These are phyloP conservation scores for Metschnikowia peoriensis DNA, from an alignment of 805 yeast genomes.

Conservation along the genomic window DNA sequence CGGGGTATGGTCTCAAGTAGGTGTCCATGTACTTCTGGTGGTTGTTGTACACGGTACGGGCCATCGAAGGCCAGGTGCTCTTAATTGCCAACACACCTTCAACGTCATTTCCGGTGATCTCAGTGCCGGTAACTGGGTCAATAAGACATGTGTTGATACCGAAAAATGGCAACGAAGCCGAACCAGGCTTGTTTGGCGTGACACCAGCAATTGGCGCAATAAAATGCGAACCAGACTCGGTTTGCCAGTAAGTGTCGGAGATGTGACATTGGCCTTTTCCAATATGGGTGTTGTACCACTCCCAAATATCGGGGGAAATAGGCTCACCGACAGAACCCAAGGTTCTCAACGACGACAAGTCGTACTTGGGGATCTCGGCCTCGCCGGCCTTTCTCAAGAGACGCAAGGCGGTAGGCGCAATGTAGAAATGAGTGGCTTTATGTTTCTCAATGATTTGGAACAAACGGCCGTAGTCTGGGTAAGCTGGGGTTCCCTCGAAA, in stretches of 20 bases:
- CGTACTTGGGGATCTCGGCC: slow-evolving; percentile 55
- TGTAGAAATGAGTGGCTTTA: slow-evolving; percentile 75
- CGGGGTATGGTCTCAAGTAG: slow-evolving; percentile 79
- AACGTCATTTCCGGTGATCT: slow-evolving; percentile 63
- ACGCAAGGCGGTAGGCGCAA: slow-evolving; percentile 83
- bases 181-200: slow-evolving; percentile 81
- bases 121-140: slow-evolving; percentile 74
- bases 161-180: slow-evolving; percentile 81
- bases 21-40: slow-evolving; percentile 75
- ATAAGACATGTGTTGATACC: slow-evolving; percentile 73
- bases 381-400: slow-evolving; percentile 75
- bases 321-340: slow-evolving; percentile 88
- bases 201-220: slow-evolving; percentile 73
- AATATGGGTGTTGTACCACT: slow-evolving; percentile 73
- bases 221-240: slow-evolving; percentile 81
- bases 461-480: slow-evolving; percentile 75
- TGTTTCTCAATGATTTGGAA: slow-evolving; percentile 75
- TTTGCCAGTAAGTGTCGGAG: slow-evolving; percentile 87
- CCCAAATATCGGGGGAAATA: slow-evolving; percentile 83
- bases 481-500: slow-evolving; percentile 86
- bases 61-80: slow-evolving; percentile 82
- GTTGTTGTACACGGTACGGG: slow-evolving; percentile 78
- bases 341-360: slow-evolving; percentile 62
- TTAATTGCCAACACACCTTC: slow-evolving; percentile 79
- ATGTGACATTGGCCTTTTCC: slow-evolving; percentile 71